Conservation (phyloP, 306 rosid species). For the Sphenostylis stenocarpa region DNA sequence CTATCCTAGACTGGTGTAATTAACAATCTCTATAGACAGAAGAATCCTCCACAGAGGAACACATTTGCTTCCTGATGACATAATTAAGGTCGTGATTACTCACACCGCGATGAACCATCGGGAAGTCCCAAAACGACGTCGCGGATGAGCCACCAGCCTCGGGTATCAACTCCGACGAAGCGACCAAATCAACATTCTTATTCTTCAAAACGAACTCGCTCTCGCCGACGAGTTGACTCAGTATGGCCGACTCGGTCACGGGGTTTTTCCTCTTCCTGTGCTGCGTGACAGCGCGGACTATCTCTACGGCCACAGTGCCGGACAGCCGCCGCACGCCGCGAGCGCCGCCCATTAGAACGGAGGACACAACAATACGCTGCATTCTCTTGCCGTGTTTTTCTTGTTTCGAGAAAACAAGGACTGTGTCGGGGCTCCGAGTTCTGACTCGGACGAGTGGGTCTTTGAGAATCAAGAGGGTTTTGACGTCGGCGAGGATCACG, state of each 20-base stretch:
- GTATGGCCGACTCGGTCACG: constrained; percentile 54
- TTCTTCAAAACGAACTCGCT: constrained; percentile 42
- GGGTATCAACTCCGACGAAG: constrained; percentile 49
- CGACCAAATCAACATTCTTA: constrained; percentile 43
- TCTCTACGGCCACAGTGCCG: constrained; percentile 48
- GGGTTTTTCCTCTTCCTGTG: constrained; percentile 54
- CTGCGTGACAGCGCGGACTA: constrained; percentile 60
- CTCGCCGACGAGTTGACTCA: constrained; percentile 60
- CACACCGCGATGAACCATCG: constrained; percentile 52
- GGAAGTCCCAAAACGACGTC: constrained; percentile 40
- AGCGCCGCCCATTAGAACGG: constrained; percentile 67
- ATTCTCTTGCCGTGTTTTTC: constrained; percentile 44
- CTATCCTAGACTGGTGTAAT: constrained; percentile 33
- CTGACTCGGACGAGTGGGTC: constrained; percentile 64
- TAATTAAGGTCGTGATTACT: constrained; percentile 47
- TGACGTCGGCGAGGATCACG: constrained; percentile 61
- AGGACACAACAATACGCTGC: constrained; percentile 40
- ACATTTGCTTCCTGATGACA: constrained; percentile 54
- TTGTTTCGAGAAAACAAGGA: constrained; percentile 29
- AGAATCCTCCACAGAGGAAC: constrained; percentile 66
- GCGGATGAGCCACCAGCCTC: constrained; percentile 39
- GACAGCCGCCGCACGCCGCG: constrained; percentile 77
- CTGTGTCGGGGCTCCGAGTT: constrained; percentile 62
- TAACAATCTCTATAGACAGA: constrained; percentile 77
- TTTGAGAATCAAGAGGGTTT: constrained; percentile 38